A percentile compares a stretch with the other conserved stretches of the same genome.
These are phyloP conservation scores for Aspergillus sparsus DNA, from an alignment of 495 filamentous ascomycete genomes.

Conservation along the genomic window DNA sequence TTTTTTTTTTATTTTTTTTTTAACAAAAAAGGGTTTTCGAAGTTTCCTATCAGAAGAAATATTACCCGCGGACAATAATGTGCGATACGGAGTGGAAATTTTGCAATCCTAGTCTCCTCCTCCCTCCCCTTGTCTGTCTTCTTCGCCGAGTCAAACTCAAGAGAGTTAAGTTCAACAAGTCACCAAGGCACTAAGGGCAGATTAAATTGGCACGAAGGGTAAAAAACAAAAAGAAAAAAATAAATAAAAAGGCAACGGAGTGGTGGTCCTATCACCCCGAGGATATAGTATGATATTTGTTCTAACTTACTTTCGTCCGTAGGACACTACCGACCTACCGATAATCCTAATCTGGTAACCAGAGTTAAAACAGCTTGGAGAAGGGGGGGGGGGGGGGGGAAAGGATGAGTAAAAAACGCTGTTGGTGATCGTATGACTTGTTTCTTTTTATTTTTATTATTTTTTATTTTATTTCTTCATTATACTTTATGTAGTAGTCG, in stretches of 20 bases:
- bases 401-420: neutral
- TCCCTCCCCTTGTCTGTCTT: neutral
- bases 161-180: too few species aligned
- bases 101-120: neutral
- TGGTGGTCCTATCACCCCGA: too few species aligned
- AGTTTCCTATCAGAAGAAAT: neutral
- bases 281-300: too few species aligned
- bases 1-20: conserved; percentile 5
- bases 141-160: too few species aligned
- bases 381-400: neutral
- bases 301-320: too few species aligned
- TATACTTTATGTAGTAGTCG: neutral
- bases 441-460: neutral
- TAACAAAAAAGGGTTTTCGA: neutral
- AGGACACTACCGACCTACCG: too few species aligned
- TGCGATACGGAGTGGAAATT: conserved; percentile 5
- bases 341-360: too few species aligned
- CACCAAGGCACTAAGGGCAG: too few species aligned
- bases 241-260: too few species aligned
- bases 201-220: too few species aligned
- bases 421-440: conserved; percentile 3
- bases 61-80: conserved; percentile 4
- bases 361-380: too few species aligned
- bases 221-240: too few species aligned
- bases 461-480: neutral